phyloP scores from a whole-genome alignment of 1,139 yeast species.

The Saccharomyces hybrid region DNA sequence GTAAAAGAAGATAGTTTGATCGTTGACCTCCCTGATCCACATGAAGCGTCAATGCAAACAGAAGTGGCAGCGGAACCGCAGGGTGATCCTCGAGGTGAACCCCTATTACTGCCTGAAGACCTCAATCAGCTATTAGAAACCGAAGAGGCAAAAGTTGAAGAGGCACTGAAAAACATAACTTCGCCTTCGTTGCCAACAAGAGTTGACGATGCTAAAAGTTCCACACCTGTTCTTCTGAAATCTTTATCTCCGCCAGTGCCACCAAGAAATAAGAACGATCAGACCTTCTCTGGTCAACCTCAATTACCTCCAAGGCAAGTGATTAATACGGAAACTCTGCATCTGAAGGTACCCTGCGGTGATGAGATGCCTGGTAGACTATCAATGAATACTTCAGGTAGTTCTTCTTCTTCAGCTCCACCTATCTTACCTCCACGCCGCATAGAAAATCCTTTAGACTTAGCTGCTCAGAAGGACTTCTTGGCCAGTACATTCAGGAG shows the following conservation, averaged over 20 bases:
- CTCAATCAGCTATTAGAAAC: constrained; percentile 2
- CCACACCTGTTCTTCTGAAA: not conserved
- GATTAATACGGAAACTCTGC: not conserved
- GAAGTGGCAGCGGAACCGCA: not conserved
- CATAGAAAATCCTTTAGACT: constrained; percentile 32
- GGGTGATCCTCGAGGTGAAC: constrained; percentile 38
- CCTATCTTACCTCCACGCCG: constrained; percentile 5
- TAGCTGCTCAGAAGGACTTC: not conserved
- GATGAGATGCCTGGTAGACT: not conserved
- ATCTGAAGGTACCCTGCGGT: not conserved
- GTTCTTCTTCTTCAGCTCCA: not conserved
- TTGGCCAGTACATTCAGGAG: not conserved
- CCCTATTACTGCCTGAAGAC: constrained; percentile 41
- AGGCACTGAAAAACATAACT: constrained; percentile 1
- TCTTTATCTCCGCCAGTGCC: constrained; percentile 7
- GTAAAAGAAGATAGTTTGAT: not conserved
- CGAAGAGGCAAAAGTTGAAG: constrained; percentile 5
- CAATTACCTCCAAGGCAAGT: not conserved
- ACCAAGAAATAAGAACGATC: constrained; percentile 2
- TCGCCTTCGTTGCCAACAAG: constrained; percentile 11
- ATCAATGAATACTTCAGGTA: not conserved
- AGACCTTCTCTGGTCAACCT: constrained; percentile 4
- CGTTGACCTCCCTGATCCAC: not conserved
- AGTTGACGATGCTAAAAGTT: constrained; percentile 1
- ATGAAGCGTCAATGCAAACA: not conserved